These are phyloP conservation scores for Pezicula radicicola DNA, from an alignment of 2,329 filamentous ascomycete species.

Conservation along the genomic window DNA sequence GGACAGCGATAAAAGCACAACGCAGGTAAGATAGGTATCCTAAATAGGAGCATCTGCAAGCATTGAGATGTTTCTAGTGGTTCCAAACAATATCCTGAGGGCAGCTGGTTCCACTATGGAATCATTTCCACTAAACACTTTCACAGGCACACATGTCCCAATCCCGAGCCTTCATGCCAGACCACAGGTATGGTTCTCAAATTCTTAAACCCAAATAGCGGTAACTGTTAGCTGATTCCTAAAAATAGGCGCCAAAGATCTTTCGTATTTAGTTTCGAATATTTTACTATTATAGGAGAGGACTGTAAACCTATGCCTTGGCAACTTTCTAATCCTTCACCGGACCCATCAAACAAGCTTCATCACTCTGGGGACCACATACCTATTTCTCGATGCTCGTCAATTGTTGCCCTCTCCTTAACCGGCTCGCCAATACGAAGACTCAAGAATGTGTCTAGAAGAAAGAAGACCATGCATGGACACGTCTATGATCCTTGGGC, in stretches of 20 bases:
- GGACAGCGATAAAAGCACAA: conserved; percentile 32
- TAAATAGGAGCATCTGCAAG: conserved; percentile 16
- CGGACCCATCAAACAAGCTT: conserved; percentile 30
- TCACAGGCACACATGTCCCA: conserved; percentile 11
- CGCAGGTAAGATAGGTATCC: conserved; percentile 30
- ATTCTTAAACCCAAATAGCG: no score
- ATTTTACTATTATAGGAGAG: conserved; percentile 58
- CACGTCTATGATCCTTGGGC: conserved; percentile 56
- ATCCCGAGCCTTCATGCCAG: conserved; percentile 20
- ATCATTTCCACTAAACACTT: conserved; percentile 11
- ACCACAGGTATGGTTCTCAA: conserved; percentile 17
- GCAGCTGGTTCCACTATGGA: no score
- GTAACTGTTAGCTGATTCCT: no score
- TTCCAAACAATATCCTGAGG: no score
- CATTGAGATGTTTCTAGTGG: no score
- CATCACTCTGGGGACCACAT: conserved; percentile 46
- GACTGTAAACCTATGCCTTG: conserved; percentile 55
- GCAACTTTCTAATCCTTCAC: conserved; percentile 50
- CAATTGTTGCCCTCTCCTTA: conserved; percentile 55
- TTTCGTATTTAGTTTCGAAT: conserved; percentile 64
- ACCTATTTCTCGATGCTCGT: conserved; percentile 56
- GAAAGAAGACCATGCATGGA: conserved; percentile 45
- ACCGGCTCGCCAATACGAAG: conserved; percentile 47
- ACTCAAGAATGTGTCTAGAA: conserved; percentile 45
- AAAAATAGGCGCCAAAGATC: conserved; percentile 44